These are phyloP conservation scores for Wallacemonas collosoma DNA, from an alignment of 208 protist species.

Conservation along the genomic window DNA sequence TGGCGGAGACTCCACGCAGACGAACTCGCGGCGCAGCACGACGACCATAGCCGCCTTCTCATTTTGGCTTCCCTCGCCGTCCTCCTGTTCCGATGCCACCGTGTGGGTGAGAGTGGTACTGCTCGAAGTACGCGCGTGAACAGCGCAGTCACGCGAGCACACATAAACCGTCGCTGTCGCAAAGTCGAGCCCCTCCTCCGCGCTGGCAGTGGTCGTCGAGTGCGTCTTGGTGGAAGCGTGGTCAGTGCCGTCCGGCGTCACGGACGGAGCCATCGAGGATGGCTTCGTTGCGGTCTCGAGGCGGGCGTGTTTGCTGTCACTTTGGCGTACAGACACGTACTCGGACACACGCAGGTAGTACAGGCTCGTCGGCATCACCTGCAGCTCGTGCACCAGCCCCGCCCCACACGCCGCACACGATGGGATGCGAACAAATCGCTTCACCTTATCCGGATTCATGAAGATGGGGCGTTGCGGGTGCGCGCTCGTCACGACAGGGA, in stretches of 20 bases:
- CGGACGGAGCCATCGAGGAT: neutral
- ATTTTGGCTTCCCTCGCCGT: neutral
- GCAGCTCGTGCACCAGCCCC: constrained; percentile 70
- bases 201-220: constrained; percentile 8
- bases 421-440: constrained; percentile 43
- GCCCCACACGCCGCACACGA: constrained; percentile 64
- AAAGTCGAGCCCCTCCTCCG: constrained; percentile 80
- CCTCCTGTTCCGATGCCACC: neutral
- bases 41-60: constrained; percentile 28
- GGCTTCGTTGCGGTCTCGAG: neutral
- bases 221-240: neutral
- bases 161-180: constrained; percentile 79
- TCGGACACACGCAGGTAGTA: constrained; percentile 69
- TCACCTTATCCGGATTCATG: constrained; percentile 73
- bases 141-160: constrained; percentile 59
- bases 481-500: neutral
- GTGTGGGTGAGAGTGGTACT: neutral
- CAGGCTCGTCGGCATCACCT: constrained; percentile 79
- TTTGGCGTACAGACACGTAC: constrained; percentile 24
- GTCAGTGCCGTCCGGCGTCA: too few relatives aligned
- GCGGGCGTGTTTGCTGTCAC: neutral
- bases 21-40: constrained; percentile 54
- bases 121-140: neutral
- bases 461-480: constrained; percentile 52
- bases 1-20: constrained; percentile 60